These are phyloP conservation scores for Mortierella claussenii DNA, from an alignment of 192 early-diverging fungal species.

Conservation along the genomic window DNA sequence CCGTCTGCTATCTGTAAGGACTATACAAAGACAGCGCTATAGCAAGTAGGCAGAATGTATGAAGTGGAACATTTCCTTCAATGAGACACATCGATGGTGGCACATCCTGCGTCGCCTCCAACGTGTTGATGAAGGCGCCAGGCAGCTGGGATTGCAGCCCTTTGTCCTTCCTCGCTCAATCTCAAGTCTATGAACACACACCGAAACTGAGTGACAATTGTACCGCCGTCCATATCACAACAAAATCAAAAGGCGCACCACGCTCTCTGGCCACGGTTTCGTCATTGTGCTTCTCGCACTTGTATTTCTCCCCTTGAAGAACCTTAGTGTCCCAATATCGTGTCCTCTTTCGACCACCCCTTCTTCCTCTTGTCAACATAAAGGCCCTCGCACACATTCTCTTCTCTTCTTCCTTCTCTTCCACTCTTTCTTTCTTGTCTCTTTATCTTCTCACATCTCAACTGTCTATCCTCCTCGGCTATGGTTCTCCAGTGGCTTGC, in stretches of 20 bases:
- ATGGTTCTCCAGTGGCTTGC: too few relatives aligned
- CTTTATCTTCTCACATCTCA: too few relatives aligned
- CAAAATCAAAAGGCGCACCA: neutral
- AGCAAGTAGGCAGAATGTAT: neutral
- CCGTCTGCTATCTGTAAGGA: constrained; percentile 3
- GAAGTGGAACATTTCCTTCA: neutral
- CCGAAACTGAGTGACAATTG: too few relatives aligned
- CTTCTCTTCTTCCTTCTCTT: neutral
- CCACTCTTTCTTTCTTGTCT: neutral
- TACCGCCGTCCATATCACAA: neutral
- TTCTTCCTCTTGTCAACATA: too few relatives aligned
- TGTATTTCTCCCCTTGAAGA: neutral
- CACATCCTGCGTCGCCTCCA: too few relatives aligned
- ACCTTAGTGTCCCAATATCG: neutral
- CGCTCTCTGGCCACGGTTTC: constrained; percentile 10
- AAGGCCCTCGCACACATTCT: neutral
- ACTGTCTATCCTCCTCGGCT: too few relatives aligned
- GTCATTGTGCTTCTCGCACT: constrained; percentile 29
- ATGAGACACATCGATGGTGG: too few relatives aligned
- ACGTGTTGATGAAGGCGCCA: neutral
- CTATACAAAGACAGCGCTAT: neutral
- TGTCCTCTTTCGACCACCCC: neutral
- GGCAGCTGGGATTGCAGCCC: neutral
- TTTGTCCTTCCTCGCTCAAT: neutral
- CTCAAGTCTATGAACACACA: neutral